A percentile compares a stretch with the other conserved stretches of the same genome.
These are phyloP conservation scores for Termitomyces sp. DNA, from an alignment of 768 basidiomycete genomes.

Conservation along the genomic window DNA sequence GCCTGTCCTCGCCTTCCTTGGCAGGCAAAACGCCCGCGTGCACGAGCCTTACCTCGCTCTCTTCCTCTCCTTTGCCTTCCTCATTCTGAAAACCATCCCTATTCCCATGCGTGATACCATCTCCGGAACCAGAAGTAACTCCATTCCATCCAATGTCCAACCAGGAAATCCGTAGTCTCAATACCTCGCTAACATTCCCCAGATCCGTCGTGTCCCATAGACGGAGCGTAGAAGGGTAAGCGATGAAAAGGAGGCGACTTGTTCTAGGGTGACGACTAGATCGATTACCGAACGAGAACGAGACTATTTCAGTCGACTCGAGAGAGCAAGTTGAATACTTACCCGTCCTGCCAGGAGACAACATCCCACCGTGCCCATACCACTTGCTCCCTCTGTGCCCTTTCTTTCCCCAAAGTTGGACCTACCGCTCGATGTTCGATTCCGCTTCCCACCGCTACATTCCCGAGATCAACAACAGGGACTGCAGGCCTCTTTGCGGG, in stretches of 20 bases:
- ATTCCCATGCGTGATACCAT: too few species aligned
- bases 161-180: constrained; percentile 32
- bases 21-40: constrained; percentile 36
- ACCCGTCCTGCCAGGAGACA: neutral
- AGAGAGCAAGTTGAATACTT: neutral
- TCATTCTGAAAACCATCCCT: too few species aligned
- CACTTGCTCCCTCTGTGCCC: neutral
- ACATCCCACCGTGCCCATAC: neutral
- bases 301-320: too few species aligned
- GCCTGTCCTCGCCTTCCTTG: constrained; percentile 19
- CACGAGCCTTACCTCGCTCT: constrained; percentile 12
- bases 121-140: too few species aligned
- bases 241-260: constrained; percentile 22
- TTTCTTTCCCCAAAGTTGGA: neutral
- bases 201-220: constrained; percentile 60
- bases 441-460: neutral
- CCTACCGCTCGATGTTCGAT: neutral
- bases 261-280: neutral
- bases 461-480: constrained; percentile 10
- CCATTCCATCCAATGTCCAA: neutral
- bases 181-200: constrained; percentile 35
- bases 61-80: too few species aligned
- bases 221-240: constrained; percentile 44
- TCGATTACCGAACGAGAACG: neutral
- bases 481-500: constrained; percentile 1